phyloP scores from a whole-genome alignment of 345 rosid species.

The Hypericum androsaemum region DNA sequence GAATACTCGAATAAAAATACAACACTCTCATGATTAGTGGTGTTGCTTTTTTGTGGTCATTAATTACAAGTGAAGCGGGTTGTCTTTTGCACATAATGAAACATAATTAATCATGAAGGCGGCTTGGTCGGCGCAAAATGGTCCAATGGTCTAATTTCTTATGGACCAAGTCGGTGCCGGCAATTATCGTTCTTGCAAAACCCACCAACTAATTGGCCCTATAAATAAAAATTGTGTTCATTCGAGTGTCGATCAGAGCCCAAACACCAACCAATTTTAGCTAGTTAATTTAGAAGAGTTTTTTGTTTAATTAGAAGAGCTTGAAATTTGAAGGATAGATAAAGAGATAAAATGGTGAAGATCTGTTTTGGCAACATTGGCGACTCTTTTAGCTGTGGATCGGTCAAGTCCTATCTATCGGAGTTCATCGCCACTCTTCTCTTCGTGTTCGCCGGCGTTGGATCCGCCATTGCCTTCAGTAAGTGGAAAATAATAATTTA shows the following conservation, averaged over 20 bases:
- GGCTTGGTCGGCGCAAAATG: constrained; percentile 45
- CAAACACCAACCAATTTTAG: neutral
- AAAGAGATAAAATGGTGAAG: constrained; percentile 50
- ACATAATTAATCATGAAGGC: constrained; percentile 21
- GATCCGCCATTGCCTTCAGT: constrained; percentile 73
- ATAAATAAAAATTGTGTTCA: no score
- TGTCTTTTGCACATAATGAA: constrained; percentile 39
- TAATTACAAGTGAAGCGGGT: constrained; percentile 18
- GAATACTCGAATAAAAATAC: no score
- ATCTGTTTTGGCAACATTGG: constrained; percentile 57
- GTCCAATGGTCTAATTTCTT: constrained; percentile 4
- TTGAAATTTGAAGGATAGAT: neutral
- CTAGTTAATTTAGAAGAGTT: no score
- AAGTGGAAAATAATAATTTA: constrained; percentile 2
- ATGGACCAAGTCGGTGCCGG: constrained; percentile 43
- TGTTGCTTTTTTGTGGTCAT: constrained; percentile 8
- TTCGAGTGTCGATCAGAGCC: no score
- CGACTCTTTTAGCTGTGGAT: constrained; percentile 62
- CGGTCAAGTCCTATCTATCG: constrained; percentile 56
- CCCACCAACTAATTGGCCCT: no score
- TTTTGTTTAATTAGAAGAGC: neutral
- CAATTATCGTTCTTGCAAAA: constrained; percentile 10
- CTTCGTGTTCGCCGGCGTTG: constrained; percentile 94
- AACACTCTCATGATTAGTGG: no score
- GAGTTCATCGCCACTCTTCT: constrained; percentile 91